phyloP scores from a whole-genome alignment of 441 rosid species.

The Kokia cookei region DNA sequence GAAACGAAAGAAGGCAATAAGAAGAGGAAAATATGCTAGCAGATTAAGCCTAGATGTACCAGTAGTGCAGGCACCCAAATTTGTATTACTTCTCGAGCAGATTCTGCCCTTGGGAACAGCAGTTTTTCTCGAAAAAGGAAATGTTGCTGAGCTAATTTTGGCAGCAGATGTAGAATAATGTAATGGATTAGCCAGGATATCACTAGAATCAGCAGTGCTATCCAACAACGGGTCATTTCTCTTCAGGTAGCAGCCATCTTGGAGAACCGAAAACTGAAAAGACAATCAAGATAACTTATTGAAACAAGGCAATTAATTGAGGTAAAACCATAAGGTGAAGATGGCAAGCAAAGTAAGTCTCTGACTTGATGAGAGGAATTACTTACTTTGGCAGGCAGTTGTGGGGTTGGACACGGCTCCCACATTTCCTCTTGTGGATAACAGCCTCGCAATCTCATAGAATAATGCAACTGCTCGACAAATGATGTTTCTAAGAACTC shows the following conservation, averaged over 20 bases:
- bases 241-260: constrained; percentile 38
- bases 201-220: constrained; percentile 36
- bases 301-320: neutral
- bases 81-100: constrained; percentile 12
- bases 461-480: constrained; percentile 50
- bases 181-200: constrained; percentile 15
- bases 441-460: constrained; percentile 26
- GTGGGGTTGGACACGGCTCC: constrained; percentile 17
- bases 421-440: constrained; percentile 8
- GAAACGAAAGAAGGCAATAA: neutral
- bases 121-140: constrained; percentile 14
- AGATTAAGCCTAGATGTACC: constrained; percentile 34
- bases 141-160: constrained; percentile 6
- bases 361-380: constrained; percentile 44
- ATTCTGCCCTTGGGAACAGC: constrained; percentile 14
- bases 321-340: neutral
- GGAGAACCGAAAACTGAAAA: constrained; percentile 46
- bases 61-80: constrained; percentile 16
- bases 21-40: neutral
- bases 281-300: constrained; percentile 1
- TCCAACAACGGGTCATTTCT: constrained; percentile 26
- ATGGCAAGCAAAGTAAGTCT: neutral
- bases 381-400: constrained; percentile 14
- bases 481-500: constrained; percentile 62
- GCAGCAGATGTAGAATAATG: constrained; percentile 11